Evolutionary conservation across 306 rosid genomes (phyloP), one percentile per base, ranked within the genome.

Genomic region (Cercis canadensis): DNA sequence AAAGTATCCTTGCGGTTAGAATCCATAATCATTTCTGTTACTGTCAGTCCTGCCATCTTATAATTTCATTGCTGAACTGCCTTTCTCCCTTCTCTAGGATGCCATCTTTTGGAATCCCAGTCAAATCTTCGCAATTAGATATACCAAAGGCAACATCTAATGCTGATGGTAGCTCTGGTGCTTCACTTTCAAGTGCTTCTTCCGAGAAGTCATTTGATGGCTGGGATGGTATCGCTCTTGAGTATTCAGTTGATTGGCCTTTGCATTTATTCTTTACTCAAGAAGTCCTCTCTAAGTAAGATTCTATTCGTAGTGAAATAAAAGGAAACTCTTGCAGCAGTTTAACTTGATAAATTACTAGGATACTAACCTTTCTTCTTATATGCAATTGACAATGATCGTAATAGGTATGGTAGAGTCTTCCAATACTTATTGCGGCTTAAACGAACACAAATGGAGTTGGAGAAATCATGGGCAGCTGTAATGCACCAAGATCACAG

Each of bases 181-280:
- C 83, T 72, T 76, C 87, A 32, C 66, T 82, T 69, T 80, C 89
- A 63, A 82, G 52, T 75, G 73, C 86, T 77, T 82, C 88, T 76
- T 80, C 91, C 64, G 96, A 94, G 70, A 70, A 80, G 81, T 81
- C 86, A 61, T 80, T 86, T 62, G 97, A 91, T 77, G 92, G 99
- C 56, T 94, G 99, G 99, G 96, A 94, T 86, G 89, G 95, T 54
- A 90, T 94, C 75, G 88, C 97, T 58, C 96, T 94, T 52, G 96
- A 87, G 83, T 94, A 94, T 86, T 83, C 89, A 19, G 83, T 94
- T 77, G 97, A 91, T 87, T 94, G 99, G 97, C 99, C 99, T 55
- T 81, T 91, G 75, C 97, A 94, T 78, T 86, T 94, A 89, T 91
- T 94, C 81, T 94, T 91, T 78, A 89, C 92, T 40, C 97, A 88